Evolutionary conservation across 495 filamentous ascomycete species (phyloP), one percentile per base, ranked within the genome.

Genomic region (Cercophora scortea): DNA sequence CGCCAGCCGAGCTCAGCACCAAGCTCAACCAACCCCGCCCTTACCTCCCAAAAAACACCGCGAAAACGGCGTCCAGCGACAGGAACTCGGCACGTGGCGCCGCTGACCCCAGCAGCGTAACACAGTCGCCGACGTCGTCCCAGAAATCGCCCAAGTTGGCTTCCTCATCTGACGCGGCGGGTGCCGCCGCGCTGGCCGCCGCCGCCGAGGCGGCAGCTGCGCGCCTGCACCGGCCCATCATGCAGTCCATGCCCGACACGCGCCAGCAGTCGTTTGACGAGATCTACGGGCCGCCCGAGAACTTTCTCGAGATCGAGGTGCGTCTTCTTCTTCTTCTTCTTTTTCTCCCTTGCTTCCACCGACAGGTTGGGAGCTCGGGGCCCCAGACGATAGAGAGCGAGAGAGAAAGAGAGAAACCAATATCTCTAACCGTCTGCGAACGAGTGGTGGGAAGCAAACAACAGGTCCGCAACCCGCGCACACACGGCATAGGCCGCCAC

Each of bases 221-320:
- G 62, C 70, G 73, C 52, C 55, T 74, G 44, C 72, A 73, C 52
- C 66, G 74, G 52, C 71, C 75, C 65, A 85, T 78, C 54, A 84
- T 90, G 85, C 84, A 88, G 73, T 83, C 86, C 52, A 84, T 91
- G 73, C 87, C 87, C 12, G 87, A 89, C 69, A 84, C 84, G 61
- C 88, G 92, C 56, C 81, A 86, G 66, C 93, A 98, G 77, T 90
- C 85, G 61, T 98, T 95, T 64, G 93, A 98, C 73, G 93, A 98
- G 79, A 95, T 97, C 67, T 98, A 98, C 69, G 93, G 91, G 5
- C 91, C 91, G 12, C 93, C 94, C 13, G 93, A 98, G 79, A 98
- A 98, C 72, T 96, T 96, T 66, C 80, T 98, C 38, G 93, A 98
- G 74, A 94, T 98, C 43, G 94, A 98, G 73, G 93, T 96, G 59